Percentiles rank a stretch among this genome's conserved stretches.
phyloP scores from a whole-genome alignment of 225 moss, liverwort and hornwort genomes.

The Sphagnum contortum region DNA sequence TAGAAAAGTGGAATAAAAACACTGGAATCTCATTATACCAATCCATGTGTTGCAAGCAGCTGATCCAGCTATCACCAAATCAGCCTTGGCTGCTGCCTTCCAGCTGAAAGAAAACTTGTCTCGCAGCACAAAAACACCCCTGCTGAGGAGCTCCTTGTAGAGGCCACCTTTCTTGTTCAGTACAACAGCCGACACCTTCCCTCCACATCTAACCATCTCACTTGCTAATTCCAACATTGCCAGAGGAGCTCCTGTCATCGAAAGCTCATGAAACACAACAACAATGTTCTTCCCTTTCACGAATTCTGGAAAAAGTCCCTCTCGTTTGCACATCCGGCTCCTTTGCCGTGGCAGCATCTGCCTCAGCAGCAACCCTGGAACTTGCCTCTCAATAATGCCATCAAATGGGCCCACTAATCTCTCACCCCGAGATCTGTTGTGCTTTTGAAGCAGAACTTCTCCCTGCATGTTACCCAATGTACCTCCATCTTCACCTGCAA shows the following conservation, averaged over 20 bases:
- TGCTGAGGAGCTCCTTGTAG: conserved; percentile 31
- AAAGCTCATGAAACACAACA: conserved; percentile 67
- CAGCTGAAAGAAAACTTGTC: conserved; percentile 52
- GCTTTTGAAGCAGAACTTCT: not conserved
- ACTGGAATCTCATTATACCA: conserved; percentile 12
- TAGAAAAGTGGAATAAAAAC: too few species aligned
- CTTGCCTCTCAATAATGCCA: conserved; percentile 11
- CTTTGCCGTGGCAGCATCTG: not conserved
- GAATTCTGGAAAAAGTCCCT: conserved; percentile 34
- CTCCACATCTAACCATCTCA: conserved; percentile 54
- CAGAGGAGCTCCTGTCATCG: conserved; percentile 66
- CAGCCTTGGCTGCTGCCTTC: conserved; percentile 50
- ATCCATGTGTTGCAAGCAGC: conserved; percentile 60
- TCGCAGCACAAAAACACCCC: conserved; percentile 33
- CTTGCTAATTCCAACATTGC: conserved; percentile 66
- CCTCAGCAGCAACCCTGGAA: conserved; percentile 2
- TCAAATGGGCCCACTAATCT: conserved; percentile 50
- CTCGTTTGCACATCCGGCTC: conserved; percentile 7
- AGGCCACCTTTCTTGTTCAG: conserved; percentile 63
- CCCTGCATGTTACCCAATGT: not conserved
- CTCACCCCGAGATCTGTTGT: conserved; percentile 17
- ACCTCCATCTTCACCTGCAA: not conserved
- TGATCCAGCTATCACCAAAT: conserved; percentile 63
- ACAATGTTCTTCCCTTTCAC: conserved; percentile 40
- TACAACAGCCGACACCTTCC: conserved; percentile 48